phyloP scores from a whole-genome alignment of 768 basidiomycete genomes.

The Lactarius trivialis region DNA sequence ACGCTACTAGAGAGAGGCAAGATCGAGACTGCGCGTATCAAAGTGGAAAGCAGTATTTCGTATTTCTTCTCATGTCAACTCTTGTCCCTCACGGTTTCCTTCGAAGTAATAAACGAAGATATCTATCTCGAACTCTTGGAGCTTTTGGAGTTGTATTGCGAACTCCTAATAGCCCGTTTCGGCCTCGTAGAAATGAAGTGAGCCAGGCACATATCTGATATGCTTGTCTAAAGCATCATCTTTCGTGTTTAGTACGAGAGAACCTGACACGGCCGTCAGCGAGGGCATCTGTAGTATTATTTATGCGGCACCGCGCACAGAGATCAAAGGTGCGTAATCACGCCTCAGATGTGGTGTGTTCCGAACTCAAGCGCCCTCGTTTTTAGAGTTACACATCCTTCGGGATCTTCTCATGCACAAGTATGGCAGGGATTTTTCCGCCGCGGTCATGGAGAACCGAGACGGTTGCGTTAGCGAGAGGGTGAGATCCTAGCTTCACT shows the following conservation, averaged over 20 bases:
- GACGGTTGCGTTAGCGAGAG: conserved; percentile 77
- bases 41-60: conserved; percentile 72
- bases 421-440: conserved; percentile 85
- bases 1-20: conserved; percentile 71
- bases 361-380: neutral
- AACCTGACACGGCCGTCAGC: conserved; percentile 79
- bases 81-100: conserved; percentile 8
- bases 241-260: conserved; percentile 46
- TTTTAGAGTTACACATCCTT: conserved; percentile 75
- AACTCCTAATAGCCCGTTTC: conserved; percentile 88
- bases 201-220: conserved; percentile 25
- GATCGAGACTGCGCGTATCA: conserved; percentile 77
- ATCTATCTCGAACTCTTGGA: conserved; percentile 84
- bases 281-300: conserved; percentile 89
- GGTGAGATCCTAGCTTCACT: conserved; percentile 38
- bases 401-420: conserved; percentile 96
- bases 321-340: conserved; percentile 62
- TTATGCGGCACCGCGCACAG: conserved; percentile 86
- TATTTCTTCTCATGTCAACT: conserved; percentile 24
- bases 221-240: neutral
- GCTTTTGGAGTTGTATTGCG: conserved; percentile 89
- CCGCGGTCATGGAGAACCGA: conserved; percentile 80
- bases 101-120: conserved; percentile 74
- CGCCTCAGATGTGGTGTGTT: neutral
- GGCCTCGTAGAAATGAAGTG: conserved; percentile 86